Evolutionary conservation across 2,329 filamentous ascomycete genomes (phyloP), one percentile per base, ranked within the genome.

Genomic region (Cladosporium cucumerinum): DNA sequence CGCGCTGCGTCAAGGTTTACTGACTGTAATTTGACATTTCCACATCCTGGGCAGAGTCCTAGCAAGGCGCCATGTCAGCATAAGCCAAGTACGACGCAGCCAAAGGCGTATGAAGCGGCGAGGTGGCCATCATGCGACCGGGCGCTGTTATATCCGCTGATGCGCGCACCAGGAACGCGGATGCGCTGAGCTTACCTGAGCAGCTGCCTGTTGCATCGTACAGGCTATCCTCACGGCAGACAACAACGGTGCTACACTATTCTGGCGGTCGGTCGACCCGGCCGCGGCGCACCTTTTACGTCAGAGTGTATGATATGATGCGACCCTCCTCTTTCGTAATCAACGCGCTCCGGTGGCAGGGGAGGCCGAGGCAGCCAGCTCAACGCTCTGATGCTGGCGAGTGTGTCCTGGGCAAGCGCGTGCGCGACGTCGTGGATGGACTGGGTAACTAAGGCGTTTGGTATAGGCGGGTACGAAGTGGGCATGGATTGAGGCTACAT

Each of bases 1-100:
- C 5, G 16, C n/a, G 39, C 39, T 46, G 39, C 32, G 21, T 23
- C 30, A 55, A 30, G 8, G 36, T 16, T 54, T n/a, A 62, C 60
- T 54, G 4, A 62, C 60, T 61, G 59, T 61, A 55, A 32, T 62
- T 51, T 43, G 49, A 25, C 60, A 55, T 55, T 25, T 62, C 49
- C 8, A 62, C 49, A 46, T 55, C 60, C 26, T 43, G 49, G 16
- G 49, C 18, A 18, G 60, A 18, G 7, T 62, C 60, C 60, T 62
- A 46, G n/a, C 23, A 55, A 18, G 49, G 60, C 49, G 32, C 16
- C 21, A 55, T 26, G 60, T 62, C 60, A 62, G 60, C 60, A 39
- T 28, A 25, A 62, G 34, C 25, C 21, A 54, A 28, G n/a, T 54
- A 54, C 51, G 18, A 30, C 51, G n/a, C 30, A 54, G 26, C n/a